Conservation (phyloP, 1,284 basidiomycete species). For the Lentinula novae-zelandiae region DNA sequence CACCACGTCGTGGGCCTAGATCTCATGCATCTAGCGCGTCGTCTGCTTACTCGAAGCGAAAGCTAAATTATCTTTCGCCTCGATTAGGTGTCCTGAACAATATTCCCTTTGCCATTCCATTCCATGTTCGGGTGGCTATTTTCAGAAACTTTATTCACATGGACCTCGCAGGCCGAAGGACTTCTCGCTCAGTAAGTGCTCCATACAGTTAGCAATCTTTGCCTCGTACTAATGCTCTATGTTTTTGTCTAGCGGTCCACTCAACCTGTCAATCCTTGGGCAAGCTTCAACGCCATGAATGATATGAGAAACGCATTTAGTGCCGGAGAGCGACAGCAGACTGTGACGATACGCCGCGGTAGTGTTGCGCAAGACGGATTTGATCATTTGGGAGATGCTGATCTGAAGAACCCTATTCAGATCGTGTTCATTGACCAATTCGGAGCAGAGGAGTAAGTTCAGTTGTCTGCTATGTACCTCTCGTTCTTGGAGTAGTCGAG, state of each 20-base stretch:
- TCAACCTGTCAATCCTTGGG: neutral
- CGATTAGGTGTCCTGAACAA: slow-evolving; percentile 91
- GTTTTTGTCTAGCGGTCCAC: neutral
- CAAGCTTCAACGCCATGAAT: neutral
- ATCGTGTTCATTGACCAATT: slow-evolving; percentile 93
- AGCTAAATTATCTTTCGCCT: slow-evolving; percentile 80
- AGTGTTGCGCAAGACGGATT: slow-evolving; percentile 89
- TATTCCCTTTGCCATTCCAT: slow-evolving; percentile 95
- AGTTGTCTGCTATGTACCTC: neutral
- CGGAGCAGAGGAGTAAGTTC: slow-evolving; percentile 73
- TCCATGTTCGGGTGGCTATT: slow-evolving; percentile 85
- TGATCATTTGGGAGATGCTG: slow-evolving; percentile 69
- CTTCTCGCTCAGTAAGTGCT: neutral
- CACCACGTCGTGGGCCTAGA: neutral
- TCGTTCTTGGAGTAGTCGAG: slow-evolving; percentile 9
- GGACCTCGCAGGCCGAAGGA: slow-evolving; percentile 11
- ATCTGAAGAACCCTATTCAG: slow-evolving; percentile 77
- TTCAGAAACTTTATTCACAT: slow-evolving; percentile 76
- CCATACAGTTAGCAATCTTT: neutral
- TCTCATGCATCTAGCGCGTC: neutral
- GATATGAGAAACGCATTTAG: slow-evolving; percentile 10
- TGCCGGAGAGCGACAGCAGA: slow-evolving; percentile 25
- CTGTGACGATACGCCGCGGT: slow-evolving; percentile 69
- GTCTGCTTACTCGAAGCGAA: slow-evolving; percentile 56
- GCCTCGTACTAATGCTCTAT: neutral